phyloP scores from a whole-genome alignment of 257 asterid genomes.

The Scutellaria barbata region DNA sequence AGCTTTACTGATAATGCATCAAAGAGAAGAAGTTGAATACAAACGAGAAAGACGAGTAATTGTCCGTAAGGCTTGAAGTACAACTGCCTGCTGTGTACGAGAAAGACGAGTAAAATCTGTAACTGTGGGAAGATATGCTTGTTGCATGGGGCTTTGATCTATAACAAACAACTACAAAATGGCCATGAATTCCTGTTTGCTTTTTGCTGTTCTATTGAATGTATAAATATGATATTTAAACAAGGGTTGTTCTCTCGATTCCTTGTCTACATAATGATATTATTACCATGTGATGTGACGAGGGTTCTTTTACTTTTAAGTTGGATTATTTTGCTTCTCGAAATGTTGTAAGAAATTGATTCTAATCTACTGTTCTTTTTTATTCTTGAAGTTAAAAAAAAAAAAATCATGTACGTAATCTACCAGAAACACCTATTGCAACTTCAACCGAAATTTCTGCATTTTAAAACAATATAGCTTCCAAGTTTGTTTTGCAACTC shows the following conservation, averaged over 20 bases:
- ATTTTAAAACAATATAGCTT: too few species aligned
- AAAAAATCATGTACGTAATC: too few species aligned
- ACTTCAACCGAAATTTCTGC: too few species aligned
- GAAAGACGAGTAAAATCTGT: background rate
- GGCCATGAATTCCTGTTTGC: background rate
- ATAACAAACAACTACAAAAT: background rate
- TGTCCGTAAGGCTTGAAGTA: constrained; percentile 71
- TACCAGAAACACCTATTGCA: too few species aligned
- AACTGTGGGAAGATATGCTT: background rate
- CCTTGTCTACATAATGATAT: background rate
- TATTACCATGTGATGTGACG: too few species aligned
- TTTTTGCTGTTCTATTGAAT: background rate
- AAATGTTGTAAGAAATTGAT: too few species aligned
- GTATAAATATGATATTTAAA: background rate
- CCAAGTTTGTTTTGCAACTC: too few species aligned
- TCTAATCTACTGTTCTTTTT: too few species aligned
- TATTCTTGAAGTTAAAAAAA: too few species aligned
- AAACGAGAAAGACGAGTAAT: constrained; percentile 76
- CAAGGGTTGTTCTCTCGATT: background rate
- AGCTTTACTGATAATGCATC: constrained; percentile 92
- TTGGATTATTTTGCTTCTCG: too few species aligned
- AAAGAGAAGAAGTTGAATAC: constrained; percentile 96
- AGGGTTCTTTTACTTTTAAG: too few species aligned
- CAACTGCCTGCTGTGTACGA: background rate
- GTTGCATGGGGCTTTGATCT: constrained; percentile 10